Evolutionary conservation across 345 rosid species (phyloP).

Genomic region (Eutrema heterophyllum): DNA sequence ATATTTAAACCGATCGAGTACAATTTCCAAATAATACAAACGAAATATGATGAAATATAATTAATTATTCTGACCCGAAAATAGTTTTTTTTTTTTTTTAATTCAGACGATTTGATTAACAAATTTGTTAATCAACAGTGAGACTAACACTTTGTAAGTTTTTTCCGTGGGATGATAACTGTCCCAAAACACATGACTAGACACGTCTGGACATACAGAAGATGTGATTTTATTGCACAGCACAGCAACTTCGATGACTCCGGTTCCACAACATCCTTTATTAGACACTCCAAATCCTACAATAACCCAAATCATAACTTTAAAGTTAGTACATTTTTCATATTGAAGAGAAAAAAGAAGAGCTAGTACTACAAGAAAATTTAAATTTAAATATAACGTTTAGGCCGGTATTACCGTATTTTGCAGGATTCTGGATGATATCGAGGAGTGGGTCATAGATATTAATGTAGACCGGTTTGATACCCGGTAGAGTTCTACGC

Average conservation of each 20-base stretch:
- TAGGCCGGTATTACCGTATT: constrained; percentile 41
- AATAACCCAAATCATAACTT: constrained; percentile 21
- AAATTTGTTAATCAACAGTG: constrained; percentile 15
- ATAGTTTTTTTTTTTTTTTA: background rate
- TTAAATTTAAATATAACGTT: background rate
- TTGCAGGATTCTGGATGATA: constrained; percentile 42
- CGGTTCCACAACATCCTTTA: constrained; percentile 76
- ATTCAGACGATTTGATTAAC: constrained; percentile 31
- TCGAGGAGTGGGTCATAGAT: constrained; percentile 49
- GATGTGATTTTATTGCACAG: constrained; percentile 42
- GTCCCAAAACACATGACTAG: constrained; percentile 60
- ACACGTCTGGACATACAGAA: constrained; percentile 41
- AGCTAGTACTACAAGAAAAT: background rate
- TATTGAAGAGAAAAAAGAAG: background rate
- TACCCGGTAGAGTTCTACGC: constrained; percentile 19
- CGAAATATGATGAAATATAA: background rate
- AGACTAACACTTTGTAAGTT: constrained; percentile 38
- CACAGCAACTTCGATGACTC: constrained; percentile 46
- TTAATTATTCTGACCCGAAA: background rate
- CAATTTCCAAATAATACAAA: background rate
- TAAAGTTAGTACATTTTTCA: background rate
- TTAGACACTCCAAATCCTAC: constrained; percentile 52
- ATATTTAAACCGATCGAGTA: background rate
- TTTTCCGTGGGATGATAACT: constrained; percentile 72
- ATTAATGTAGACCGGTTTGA: constrained; percentile 41